phyloP scores from a whole-genome alignment of 768 basidiomycete species.

The Daedaleopsis nitida region DNA sequence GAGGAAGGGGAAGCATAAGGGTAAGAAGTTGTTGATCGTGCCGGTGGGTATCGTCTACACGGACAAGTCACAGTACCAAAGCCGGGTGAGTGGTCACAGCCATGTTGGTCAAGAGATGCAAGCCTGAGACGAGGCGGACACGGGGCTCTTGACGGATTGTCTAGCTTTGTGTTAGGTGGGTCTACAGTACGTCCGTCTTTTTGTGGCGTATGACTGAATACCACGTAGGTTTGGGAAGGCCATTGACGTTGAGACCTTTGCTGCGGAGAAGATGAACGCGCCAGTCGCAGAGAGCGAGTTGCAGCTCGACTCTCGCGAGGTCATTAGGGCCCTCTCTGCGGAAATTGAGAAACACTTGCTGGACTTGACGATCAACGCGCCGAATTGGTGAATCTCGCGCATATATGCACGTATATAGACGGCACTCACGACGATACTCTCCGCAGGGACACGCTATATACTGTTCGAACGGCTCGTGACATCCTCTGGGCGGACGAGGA shows the following conservation, averaged over 20 bases:
- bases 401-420: not conserved
- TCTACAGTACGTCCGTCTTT: not conserved
- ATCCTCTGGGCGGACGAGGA: slow-evolving; percentile 76
- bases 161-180: slow-evolving; percentile 62
- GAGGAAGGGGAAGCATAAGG: slow-evolving; percentile 42
- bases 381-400: slow-evolving; percentile 75
- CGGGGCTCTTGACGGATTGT: not conserved
- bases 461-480: slow-evolving; percentile 87
- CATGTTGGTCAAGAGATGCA: not conserved
- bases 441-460: slow-evolving; percentile 81
- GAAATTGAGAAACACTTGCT: slow-evolving; percentile 68
- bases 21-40: slow-evolving; percentile 49
- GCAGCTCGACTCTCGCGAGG: slow-evolving; percentile 55
- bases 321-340: slow-evolving; percentile 84
- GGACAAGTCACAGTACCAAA: slow-evolving; percentile 93
- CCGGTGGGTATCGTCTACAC: slow-evolving; percentile 92
- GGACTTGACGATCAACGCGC: slow-evolving; percentile 84
- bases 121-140: not conserved
- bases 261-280: slow-evolving; percentile 71
- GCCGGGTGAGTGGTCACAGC: slow-evolving; percentile 57
- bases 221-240: slow-evolving; percentile 73
- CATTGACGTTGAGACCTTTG: slow-evolving; percentile 72
- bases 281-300: slow-evolving; percentile 39
- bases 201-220: not conserved
- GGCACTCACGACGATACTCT: not conserved